These are phyloP conservation scores for Nannizziopsis arthrosporioides DNA, from an alignment of 2,329 filamentous ascomycete species.

Conservation along the genomic window DNA sequence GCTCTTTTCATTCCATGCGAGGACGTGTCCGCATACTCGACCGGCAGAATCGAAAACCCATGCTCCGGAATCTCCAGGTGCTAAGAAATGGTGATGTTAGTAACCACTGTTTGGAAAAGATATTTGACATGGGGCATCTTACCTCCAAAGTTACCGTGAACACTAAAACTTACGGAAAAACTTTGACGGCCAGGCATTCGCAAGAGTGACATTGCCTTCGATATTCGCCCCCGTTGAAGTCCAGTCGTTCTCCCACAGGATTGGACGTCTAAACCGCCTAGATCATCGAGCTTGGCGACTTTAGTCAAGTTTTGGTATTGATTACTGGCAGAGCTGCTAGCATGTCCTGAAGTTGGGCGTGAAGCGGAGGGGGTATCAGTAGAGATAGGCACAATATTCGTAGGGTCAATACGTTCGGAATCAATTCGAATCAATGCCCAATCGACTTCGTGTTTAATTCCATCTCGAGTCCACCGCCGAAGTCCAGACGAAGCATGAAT, in stretches of 20 bases:
- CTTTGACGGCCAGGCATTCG: constrained; percentile 76
- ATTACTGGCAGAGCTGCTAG: not conserved
- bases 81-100: constrained; percentile 22
- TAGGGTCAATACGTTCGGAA: constrained; percentile 55
- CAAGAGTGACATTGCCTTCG: constrained; percentile 66
- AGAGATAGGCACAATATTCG: constrained; percentile 50
- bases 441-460: constrained; percentile 79
- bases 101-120: constrained; percentile 13
- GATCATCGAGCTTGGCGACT: constrained; percentile 42
- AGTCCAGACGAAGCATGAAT: constrained; percentile 86
- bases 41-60: constrained; percentile 85
- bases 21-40: constrained; percentile 73
- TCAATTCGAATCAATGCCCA: constrained; percentile 84
- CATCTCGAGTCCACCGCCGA: constrained; percentile 58
- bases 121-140: constrained; percentile 21
- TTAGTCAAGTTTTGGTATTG: constrained; percentile 41
- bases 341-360: not conserved
- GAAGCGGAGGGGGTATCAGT: constrained; percentile 2
- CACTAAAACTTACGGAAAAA: constrained; percentile 60
- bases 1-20: constrained; percentile 74
- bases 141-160: constrained; percentile 49
- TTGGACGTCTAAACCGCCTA: constrained; percentile 70
- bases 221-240: constrained; percentile 64
- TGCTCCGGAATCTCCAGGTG: constrained; percentile 83
- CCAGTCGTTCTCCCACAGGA: constrained; percentile 82